Evolutionary conservation across 495 filamentous ascomycete genomes (phyloP), one percentile per base, ranked within the genome.

Genomic region (Sabuloglossum arenarium): DNA sequence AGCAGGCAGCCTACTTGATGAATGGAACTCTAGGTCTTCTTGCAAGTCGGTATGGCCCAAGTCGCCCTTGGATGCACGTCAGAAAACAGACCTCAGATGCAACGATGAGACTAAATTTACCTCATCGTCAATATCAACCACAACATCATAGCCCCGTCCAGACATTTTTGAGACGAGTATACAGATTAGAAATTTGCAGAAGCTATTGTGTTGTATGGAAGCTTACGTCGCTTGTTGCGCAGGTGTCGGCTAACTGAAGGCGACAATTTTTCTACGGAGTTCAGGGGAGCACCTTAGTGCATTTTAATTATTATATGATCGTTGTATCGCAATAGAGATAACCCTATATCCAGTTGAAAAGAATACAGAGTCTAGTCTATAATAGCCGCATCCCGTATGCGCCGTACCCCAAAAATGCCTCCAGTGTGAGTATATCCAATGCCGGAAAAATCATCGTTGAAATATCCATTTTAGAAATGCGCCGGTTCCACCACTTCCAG

Each of bases 1-100:
- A 23, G 47, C 8, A 27, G 21, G 23, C 31, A 34, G 64, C 71
- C 61, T 71, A 86, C 83, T 86, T 47, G 88, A 94, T 62, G 84
- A 80, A 75, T 98, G 91, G 73, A 98, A 98, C 77, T 97, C 93
- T 60, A 97, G 88, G 72, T 97, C 93, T 66, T 94, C 89, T 74
- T 96, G 86, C 12, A 97, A 81, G 69, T 98, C 91, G 32, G 91
- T 97, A 70, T 96, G 87, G 62, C 91, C 91, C 59, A 98, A 82
- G 72, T 98, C 91, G 68, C 91, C 91, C 86, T 97, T 62, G n/a
- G 10, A 19, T 39, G 31, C 8, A 49, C 10, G 21, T 31, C 5
- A 46, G 30, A 51, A 45, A 21, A 6, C 1, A 1, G 14, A 27
- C 37, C 39, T 12, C n/a, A 4, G 1, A 12, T 4, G 12, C 1